Evolutionary conservation across 768 basidiomycete species (phyloP).

Genomic region (Fomitopsis serialis): DNA sequence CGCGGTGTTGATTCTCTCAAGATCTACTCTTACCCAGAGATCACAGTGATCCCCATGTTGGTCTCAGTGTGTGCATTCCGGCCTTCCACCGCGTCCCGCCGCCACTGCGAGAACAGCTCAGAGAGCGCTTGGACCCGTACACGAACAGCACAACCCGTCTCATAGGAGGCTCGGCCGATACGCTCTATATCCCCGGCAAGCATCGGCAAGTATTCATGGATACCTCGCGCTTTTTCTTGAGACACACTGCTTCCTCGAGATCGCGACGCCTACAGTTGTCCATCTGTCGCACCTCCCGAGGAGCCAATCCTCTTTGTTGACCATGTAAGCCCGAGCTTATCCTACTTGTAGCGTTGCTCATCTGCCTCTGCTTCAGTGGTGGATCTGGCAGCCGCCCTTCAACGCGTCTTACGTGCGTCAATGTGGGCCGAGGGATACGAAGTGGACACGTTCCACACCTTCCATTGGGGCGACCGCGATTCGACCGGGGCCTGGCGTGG

Average conservation of each 20-base stretch:
- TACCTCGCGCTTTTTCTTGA: constrained; percentile 38
- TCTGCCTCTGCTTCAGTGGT: constrained; percentile 28
- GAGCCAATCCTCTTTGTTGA: constrained; percentile 43
- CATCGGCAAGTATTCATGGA: constrained; percentile 36
- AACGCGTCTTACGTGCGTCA: constrained; percentile 40
- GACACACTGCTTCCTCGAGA: constrained; percentile 45
- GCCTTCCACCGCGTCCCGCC: constrained; percentile 33
- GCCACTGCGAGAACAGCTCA: constrained; percentile 32
- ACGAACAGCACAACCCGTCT: constrained; percentile 31
- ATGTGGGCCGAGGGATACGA: constrained; percentile 42
- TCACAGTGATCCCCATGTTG: constrained; percentile 39
- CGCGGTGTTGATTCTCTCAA: background rate
- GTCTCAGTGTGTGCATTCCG: constrained; percentile 36
- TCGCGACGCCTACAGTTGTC: constrained; percentile 39
- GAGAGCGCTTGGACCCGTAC: constrained; percentile 13
- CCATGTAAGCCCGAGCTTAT: constrained; percentile 28
- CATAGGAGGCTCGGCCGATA: constrained; percentile 44
- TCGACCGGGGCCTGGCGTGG: constrained; percentile 31
- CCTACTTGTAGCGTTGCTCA: background rate
- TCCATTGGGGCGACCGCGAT: constrained; percentile 41
- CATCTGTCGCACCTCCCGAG: constrained; percentile 34
- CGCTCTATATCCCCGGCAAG: constrained; percentile 41
- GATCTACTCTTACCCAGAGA: background rate
- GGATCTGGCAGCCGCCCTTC: constrained; percentile 44
- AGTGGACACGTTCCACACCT: constrained; percentile 48